These are phyloP conservation scores for Eucalyptus guilfoylei DNA, from an alignment of 345 rosid species.

Conservation along the genomic window DNA sequence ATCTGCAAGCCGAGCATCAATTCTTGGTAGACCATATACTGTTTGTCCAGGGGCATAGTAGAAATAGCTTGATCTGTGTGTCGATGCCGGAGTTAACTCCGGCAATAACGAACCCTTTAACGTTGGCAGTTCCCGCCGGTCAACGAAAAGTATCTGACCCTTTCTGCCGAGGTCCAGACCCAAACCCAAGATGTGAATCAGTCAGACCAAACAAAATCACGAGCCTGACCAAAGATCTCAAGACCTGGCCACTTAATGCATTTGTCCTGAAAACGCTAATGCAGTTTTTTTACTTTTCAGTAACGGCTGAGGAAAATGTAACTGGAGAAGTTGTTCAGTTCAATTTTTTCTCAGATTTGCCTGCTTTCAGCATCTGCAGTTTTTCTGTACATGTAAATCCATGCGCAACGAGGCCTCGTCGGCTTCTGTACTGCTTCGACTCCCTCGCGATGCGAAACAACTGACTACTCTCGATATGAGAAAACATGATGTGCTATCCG, in stretches of 20 bases:
- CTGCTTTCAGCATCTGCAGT: no score
- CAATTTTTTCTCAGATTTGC: background rate
- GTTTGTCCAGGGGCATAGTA: no score
- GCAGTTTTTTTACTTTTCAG: background rate
- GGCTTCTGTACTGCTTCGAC: background rate
- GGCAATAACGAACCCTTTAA: no score
- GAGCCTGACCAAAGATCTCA: background rate
- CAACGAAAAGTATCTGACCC: no score
- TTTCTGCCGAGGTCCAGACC: no score
- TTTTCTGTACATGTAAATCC: background rate
- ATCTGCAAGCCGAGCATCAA: no score
- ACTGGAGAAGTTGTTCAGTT: background rate
- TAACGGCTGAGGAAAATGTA: background rate
- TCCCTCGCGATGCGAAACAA: no score
- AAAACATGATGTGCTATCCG: background rate
- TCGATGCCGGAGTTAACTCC: no score
- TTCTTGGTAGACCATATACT: no score
- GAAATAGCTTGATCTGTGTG: no score
- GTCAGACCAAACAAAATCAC: background rate
- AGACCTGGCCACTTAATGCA: background rate
- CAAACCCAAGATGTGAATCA: background rate
- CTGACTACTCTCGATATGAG: background rate
- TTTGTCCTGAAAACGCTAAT: background rate
- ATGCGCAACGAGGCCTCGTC: background rate
- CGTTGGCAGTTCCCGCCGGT: no score